Conservation (phyloP, 495 filamentous ascomycete genomes). For the Lophium mytilinum region DNA sequence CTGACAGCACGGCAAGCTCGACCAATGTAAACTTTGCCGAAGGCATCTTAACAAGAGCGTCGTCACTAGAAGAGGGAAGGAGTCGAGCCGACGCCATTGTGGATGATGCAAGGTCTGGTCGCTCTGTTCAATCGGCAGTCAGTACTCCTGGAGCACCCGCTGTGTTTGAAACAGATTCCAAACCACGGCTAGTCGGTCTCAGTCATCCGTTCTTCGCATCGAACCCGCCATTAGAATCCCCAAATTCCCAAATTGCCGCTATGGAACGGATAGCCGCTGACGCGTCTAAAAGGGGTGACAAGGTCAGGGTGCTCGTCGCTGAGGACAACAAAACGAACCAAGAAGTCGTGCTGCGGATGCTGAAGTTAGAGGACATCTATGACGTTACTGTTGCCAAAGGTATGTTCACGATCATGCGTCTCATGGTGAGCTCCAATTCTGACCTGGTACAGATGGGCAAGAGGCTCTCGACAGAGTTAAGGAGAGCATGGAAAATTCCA, state of each 20-base stretch:
- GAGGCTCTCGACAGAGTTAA: constrained; percentile 83
- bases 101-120: constrained; percentile 21
- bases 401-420: constrained; percentile 18
- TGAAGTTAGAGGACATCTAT: constrained; percentile 61
- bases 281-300: constrained; percentile 43
- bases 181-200: constrained; percentile 73
- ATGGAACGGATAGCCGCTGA: constrained; percentile 43
- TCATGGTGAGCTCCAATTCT: constrained; percentile 14
- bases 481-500: constrained; percentile 62
- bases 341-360: constrained; percentile 76
- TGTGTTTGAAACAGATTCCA: constrained; percentile 41
- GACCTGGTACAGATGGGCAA: constrained; percentile 57
- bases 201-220: constrained; percentile 81
- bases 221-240: constrained; percentile 38
- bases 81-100: neutral
- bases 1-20: constrained; percentile 46
- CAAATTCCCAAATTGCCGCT: constrained; percentile 41
- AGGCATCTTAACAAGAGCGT: constrained; percentile 21
- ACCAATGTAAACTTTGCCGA: constrained; percentile 17
- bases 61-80: constrained; percentile 13
- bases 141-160: constrained; percentile 16
- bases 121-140: constrained; percentile 24
- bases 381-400: constrained; percentile 39
- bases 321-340: constrained; percentile 96
- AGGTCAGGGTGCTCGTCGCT: constrained; percentile 78